phyloP scores from a whole-genome alignment of 768 basidiomycete species.

The Panaeolus papilionaceus region DNA sequence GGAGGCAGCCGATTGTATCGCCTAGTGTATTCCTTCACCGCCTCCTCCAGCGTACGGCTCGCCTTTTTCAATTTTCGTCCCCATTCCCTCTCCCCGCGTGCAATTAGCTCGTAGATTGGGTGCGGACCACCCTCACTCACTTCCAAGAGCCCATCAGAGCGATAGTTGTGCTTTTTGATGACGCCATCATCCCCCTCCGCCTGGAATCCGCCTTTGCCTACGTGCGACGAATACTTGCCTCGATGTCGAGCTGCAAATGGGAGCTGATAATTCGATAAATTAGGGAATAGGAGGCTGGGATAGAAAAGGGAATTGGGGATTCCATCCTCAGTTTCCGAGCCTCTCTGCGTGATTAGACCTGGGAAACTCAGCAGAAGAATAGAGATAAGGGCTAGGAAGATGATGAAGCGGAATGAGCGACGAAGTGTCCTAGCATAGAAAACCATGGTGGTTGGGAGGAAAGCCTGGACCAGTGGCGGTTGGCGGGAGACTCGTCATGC shows the following conservation, averaged over 20 bases:
- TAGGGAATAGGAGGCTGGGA: background rate
- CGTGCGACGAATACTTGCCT: background rate
- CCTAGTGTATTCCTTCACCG: constrained; percentile 76
- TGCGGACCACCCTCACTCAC: constrained; percentile 55
- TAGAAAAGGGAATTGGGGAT: background rate
- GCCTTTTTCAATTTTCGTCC: constrained; percentile 63
- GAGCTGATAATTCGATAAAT: background rate
- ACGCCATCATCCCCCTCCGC: background rate
- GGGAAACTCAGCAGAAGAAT: background rate
- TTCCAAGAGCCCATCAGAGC: constrained; percentile 45
- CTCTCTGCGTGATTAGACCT: background rate
- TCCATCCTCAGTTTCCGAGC: background rate
- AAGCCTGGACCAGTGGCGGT: background rate
- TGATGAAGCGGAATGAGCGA: background rate
- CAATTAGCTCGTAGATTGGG: constrained; percentile 82
- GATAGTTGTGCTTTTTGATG: constrained; percentile 40
- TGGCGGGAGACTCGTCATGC: background rate
- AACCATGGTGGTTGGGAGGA: constrained; percentile 2
- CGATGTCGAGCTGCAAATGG: background rate
- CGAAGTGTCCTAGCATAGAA: background rate
- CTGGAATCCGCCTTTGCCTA: background rate
- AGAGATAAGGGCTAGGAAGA: constrained; percentile 29
- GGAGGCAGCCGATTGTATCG: constrained; percentile 82
- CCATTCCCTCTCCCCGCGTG: constrained; percentile 73
- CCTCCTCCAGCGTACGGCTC: constrained; percentile 76